phyloP scores from a whole-genome alignment of 305 asterid species.

The Ajuga reptans region DNA sequence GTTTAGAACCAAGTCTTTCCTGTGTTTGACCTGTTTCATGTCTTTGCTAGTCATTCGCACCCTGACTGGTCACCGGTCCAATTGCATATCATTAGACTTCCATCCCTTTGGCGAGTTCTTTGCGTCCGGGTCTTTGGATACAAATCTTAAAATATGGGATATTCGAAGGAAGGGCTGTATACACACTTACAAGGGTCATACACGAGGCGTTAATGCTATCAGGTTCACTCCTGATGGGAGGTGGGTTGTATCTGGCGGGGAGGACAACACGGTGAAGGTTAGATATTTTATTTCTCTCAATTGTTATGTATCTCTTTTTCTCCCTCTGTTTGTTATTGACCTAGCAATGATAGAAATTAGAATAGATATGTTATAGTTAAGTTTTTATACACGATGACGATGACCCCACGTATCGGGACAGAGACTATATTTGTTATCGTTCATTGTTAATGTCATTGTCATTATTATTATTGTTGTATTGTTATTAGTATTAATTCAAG shows the following conservation, averaged over 20 bases:
- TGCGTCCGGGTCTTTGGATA: constrained; percentile 97
- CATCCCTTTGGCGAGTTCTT: constrained; percentile 98
- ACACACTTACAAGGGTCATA: constrained; percentile 98
- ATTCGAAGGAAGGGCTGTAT: constrained; percentile 92
- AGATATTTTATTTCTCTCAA: constrained; percentile 13
- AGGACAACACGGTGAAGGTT: constrained; percentile 97
- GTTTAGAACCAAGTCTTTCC: background rate
- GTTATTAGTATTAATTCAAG: background rate
- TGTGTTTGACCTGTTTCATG: constrained; percentile 20
- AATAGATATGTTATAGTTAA: background rate
- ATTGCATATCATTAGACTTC: constrained; percentile 95
- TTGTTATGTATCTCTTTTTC: constrained; percentile 1
- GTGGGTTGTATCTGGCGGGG: constrained; percentile 99
- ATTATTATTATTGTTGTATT: background rate
- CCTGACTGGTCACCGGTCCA: constrained; percentile 95
- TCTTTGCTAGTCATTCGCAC: constrained; percentile 70
- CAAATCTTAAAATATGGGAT: constrained; percentile 97
- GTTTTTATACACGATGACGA: too few relatives aligned
- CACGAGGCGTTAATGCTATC: constrained; percentile 88
- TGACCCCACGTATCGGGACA: too few relatives aligned
- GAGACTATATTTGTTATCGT: background rate
- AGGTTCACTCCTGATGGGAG: constrained; percentile 98
- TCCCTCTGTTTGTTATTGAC: constrained; percentile 8
- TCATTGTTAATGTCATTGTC: background rate
- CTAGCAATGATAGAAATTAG: constrained; percentile 18